A percentile compares a stretch with the other conserved stretches of the same genome.
phyloP scores from a whole-genome alignment of 768 basidiomycete species.

The Cystobasidium ongulense region DNA sequence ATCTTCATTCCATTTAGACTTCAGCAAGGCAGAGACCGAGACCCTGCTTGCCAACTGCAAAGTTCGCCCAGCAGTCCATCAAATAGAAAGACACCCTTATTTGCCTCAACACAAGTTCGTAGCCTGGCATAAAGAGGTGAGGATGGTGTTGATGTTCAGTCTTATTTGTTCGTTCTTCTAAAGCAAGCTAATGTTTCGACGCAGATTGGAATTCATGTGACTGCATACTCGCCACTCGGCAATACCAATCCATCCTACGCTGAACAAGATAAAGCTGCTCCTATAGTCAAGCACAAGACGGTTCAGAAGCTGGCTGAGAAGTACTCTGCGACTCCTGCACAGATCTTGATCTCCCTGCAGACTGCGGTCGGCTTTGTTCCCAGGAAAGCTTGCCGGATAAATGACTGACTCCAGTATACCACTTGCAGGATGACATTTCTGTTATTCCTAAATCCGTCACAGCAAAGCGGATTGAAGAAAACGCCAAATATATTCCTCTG shows the following conservation, averaged over 20 bases:
- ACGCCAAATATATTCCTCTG: conserved; percentile 6
- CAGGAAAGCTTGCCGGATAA: background rate
- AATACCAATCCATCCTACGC: conserved; percentile 7
- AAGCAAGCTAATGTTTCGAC: too few relatives aligned
- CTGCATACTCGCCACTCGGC: background rate
- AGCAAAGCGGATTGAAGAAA: background rate
- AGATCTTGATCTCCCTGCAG: conserved; percentile 1
- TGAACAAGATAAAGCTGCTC: background rate
- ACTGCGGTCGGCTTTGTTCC: background rate
- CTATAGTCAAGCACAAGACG: conserved; percentile 6
- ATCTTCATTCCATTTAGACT: background rate
- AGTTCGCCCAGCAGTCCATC: conserved; percentile 2
- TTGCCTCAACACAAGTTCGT: background rate
- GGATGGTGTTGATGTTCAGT: background rate
- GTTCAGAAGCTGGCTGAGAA: background rate
- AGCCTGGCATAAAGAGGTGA: conserved; percentile 5
- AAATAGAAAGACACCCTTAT: background rate
- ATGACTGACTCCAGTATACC: background rate
- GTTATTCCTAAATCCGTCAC: background rate
- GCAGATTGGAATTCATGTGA: background rate
- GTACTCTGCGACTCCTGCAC: background rate
- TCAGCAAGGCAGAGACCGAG: conserved; percentile 2
- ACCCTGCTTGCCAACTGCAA: conserved; percentile 1
- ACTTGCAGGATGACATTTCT: background rate
- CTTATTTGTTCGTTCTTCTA: background rate